These are phyloP conservation scores for Anacardium occidentale DNA, from an alignment of 345 rosid genomes.

Conservation along the genomic window DNA sequence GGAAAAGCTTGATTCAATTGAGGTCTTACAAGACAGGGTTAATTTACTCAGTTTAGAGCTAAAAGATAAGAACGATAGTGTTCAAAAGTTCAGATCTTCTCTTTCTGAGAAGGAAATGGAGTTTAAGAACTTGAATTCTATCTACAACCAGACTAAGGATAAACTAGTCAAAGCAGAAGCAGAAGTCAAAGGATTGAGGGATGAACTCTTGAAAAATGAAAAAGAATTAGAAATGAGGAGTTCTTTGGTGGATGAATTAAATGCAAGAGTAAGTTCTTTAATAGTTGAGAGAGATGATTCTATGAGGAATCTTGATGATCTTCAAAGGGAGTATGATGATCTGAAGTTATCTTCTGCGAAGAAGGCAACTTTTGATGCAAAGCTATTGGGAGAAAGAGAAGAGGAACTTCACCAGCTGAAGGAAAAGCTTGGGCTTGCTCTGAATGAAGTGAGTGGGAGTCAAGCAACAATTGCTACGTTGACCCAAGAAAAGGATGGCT, in stretches of 20 bases:
- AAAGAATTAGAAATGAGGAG: conserved; percentile 53
- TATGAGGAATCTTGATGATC: conserved; percentile 41
- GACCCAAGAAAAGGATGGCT: conserved; percentile 55
- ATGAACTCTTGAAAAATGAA: conserved; percentile 39
- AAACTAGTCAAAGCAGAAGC: conserved; percentile 47
- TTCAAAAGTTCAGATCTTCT: conserved; percentile 45
- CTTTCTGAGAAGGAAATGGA: conserved; percentile 61
- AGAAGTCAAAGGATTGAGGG: conserved; percentile 49
- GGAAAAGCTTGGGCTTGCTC: conserved; percentile 47
- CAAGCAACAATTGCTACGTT: conserved; percentile 43
- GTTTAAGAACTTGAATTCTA: conserved; percentile 44
- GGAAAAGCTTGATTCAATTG: conserved; percentile 50
- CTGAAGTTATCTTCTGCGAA: conserved; percentile 59
- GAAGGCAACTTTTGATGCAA: conserved; percentile 50
- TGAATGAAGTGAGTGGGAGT: conserved; percentile 36
- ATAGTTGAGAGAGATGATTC: conserved; percentile 51
- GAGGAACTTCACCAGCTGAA: conserved; percentile 48
- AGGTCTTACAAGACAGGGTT: conserved; percentile 52
- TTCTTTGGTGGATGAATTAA: conserved; percentile 50
- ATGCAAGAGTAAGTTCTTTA: conserved; percentile 45
- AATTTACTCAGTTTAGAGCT: conserved; percentile 60
- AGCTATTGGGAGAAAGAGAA: conserved; percentile 47
- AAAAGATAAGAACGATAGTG: conserved; percentile 53
- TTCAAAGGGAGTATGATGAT: conserved; percentile 47
- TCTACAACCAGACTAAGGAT: conserved; percentile 44